Percentiles rank a stretch among this genome's conserved stretches.
Conservation (phyloP, 192 early-diverging fungal species). For the Coemansia sp. region DNA sequence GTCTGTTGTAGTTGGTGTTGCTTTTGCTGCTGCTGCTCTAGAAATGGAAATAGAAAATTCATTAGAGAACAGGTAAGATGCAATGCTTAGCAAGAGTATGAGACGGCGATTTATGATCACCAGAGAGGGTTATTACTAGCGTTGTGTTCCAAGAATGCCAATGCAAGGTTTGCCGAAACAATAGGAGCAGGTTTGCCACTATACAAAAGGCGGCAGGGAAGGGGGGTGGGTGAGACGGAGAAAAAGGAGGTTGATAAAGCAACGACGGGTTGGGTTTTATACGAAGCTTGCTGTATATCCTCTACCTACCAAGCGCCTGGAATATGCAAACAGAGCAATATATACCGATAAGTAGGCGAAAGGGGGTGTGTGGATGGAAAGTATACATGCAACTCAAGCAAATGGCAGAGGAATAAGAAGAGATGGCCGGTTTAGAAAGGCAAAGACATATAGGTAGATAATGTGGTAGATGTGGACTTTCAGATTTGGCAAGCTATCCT, state of each 20-base stretch:
- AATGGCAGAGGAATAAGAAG: not conserved
- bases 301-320: not conserved
- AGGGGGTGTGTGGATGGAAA: not conserved
- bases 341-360: not conserved
- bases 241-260: not conserved
- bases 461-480: not conserved
- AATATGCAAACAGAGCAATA: not conserved
- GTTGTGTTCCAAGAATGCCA: not conserved
- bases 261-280: too few species aligned
- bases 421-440: not conserved
- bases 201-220: not conserved
- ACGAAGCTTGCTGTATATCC: not conserved
- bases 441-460: not conserved
- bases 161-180: constrained; percentile 1
- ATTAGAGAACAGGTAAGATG: constrained; percentile 7
- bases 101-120: not conserved
- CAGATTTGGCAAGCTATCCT: not conserved
- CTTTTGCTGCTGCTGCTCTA: constrained; percentile 23
- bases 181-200: not conserved
- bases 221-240: not conserved
- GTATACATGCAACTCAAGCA: not conserved
- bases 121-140: not conserved
- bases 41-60: constrained; percentile 34
- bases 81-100: constrained; percentile 4
- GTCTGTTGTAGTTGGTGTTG: constrained; percentile 6